These are phyloP conservation scores for Penicillium paneum DNA, from an alignment of 2,329 filamentous ascomycete species.

Conservation along the genomic window DNA sequence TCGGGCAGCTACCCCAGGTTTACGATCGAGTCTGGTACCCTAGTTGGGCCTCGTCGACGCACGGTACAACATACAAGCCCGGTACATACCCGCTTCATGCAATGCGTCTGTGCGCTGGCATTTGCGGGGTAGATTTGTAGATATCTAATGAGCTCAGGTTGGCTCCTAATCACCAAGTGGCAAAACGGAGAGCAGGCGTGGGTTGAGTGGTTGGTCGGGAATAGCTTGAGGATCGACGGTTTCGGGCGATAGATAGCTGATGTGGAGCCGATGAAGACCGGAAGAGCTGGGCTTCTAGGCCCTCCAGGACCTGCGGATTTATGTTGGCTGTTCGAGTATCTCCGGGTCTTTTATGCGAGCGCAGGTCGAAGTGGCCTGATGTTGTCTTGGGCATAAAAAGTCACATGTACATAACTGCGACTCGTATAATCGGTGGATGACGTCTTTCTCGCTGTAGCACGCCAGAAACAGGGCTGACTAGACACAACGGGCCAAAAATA, in stretches of 20 bases:
- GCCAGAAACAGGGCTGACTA: not conserved
- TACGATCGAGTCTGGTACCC: not conserved
- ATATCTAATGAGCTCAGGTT: not conserved
- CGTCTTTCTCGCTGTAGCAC: not conserved
- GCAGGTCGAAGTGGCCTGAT: not conserved
- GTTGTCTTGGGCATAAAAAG: not conserved
- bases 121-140: not conserved
- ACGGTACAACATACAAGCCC: not conserved
- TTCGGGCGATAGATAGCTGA: not conserved
- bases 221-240: not conserved
- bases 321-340: not conserved
- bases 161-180: not conserved
- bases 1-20: not conserved
- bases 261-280: not conserved
- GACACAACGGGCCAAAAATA: not conserved
- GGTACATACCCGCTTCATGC: not conserved
- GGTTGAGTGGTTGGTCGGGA: not conserved
- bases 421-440: not conserved
- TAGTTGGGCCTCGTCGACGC: not conserved
- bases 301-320: not conserved
- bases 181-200: not conserved
- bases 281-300: not conserved
- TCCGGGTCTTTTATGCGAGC: not conserved
- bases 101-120: not conserved
- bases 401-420: not conserved